A percentile compares a stretch with the other conserved stretches of the same genome.
Evolutionary conservation across 176 grass and related monocot species (phyloP).

Genomic region (Echinochloa phyllopogon): DNA sequence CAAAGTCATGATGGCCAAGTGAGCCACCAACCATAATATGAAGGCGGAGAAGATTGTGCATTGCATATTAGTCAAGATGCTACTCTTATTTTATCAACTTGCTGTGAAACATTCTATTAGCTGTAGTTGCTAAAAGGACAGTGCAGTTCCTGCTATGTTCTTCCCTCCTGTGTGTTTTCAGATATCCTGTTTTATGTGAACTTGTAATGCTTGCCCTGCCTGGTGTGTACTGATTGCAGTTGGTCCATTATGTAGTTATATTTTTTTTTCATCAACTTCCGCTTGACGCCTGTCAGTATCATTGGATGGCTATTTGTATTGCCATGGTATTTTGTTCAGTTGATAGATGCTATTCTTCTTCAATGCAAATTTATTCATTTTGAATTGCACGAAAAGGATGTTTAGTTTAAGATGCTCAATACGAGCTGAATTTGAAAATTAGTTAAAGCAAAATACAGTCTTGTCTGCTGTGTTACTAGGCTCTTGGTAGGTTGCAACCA

Average conservation of each 20-base stretch:
- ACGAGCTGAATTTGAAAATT: neutral
- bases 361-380: neutral
- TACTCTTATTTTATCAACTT: slow-evolving; percentile 44
- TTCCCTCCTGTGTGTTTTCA: slow-evolving; percentile 43
- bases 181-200: slow-evolving; percentile 44
- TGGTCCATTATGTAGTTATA: slow-evolving; percentile 54
- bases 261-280: slow-evolving; percentile 34
- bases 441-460: neutral
- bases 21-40: slow-evolving; percentile 34
- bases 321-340: neutral
- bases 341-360: neutral
- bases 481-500: slow-evolving; percentile 39
- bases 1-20: slow-evolving; percentile 97
- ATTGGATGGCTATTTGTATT: slow-evolving; percentile 30
- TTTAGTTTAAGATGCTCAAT: neutral
- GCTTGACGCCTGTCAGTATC: slow-evolving; percentile 28
- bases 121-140: slow-evolving; percentile 52
- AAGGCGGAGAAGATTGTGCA: slow-evolving; percentile 40
- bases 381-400: neutral
- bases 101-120: slow-evolving; percentile 54
- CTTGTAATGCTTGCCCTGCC: slow-evolving; percentile 38
- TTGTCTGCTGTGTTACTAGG: neutral
- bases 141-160: slow-evolving; percentile 36
- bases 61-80: slow-evolving; percentile 48
- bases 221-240: slow-evolving; percentile 43